These are phyloP conservation scores for Astrothelium subdiscretum DNA, from an alignment of 495 filamentous ascomycete genomes.

Conservation along the genomic window DNA sequence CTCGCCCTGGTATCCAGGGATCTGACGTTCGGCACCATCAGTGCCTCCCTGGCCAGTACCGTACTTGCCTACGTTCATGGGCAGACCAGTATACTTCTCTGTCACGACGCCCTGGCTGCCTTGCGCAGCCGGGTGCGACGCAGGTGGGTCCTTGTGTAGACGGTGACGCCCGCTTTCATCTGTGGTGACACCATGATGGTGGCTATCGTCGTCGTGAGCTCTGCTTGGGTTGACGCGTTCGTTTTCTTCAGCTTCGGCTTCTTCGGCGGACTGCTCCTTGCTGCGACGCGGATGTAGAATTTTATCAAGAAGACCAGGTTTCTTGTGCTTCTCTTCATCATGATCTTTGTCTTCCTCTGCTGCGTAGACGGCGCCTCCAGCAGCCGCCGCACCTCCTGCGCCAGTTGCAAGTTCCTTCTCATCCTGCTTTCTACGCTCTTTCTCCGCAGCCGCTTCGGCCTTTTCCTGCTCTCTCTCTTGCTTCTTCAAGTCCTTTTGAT, in stretches of 20 bases:
- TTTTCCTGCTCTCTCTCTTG: constrained; percentile 12
- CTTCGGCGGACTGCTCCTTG: constrained; percentile 10
- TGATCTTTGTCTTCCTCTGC: background rate
- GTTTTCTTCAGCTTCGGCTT: constrained; percentile 3
- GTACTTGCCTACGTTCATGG: constrained; percentile 21
- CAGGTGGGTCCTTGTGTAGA: constrained; percentile 22
- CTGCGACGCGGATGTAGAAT: constrained; percentile 24
- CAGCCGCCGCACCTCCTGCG: background rate
- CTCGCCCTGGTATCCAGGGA: background rate
- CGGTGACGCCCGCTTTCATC: constrained; percentile 13
- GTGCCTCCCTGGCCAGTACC: constrained; percentile 18
- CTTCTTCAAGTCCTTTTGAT: constrained; percentile 17
- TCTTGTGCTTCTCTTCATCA: constrained; percentile 16
- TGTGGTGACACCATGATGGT: constrained; percentile 3
- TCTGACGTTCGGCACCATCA: constrained; percentile 6
- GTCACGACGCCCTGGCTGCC: background rate
- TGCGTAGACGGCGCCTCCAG: background rate
- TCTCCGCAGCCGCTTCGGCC: background rate
- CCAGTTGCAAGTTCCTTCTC: constrained; percentile 6
- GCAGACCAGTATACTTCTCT: constrained; percentile 15
- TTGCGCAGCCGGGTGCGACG: constrained; percentile 1
- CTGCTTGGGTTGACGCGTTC: background rate
- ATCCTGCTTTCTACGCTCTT: constrained; percentile 17
- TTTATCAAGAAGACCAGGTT: constrained; percentile 9
- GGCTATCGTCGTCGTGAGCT: constrained; percentile 12